These are phyloP conservation scores for Avicennia marina DNA, from an alignment of 257 asterid genomes.

Conservation along the genomic window DNA sequence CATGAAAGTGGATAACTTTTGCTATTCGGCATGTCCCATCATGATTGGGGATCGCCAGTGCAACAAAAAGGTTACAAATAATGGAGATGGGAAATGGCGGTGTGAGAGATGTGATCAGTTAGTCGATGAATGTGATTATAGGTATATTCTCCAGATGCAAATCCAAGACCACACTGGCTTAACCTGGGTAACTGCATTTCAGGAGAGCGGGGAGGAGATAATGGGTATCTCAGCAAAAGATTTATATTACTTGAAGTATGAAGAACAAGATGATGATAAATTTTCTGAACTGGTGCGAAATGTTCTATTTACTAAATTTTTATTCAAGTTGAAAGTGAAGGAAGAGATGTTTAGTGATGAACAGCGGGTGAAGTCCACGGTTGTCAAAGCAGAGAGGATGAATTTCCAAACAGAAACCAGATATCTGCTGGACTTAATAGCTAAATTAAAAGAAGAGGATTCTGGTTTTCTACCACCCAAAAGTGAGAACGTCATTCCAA, in stretches of 20 bases:
- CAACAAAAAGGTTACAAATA: slow-evolving; percentile 74
- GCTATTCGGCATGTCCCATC: slow-evolving; percentile 77
- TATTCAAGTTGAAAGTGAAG: slow-evolving; percentile 81
- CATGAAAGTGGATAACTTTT: slow-evolving; percentile 63
- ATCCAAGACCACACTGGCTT: slow-evolving; percentile 94
- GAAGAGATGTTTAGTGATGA: slow-evolving; percentile 81
- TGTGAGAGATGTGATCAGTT: slow-evolving; percentile 74
- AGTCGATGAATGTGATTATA: slow-evolving; percentile 74
- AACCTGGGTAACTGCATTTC: slow-evolving; percentile 88
- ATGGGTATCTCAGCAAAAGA: slow-evolving; percentile 84
- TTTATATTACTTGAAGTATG: slow-evolving; percentile 58
- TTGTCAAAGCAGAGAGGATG: slow-evolving; percentile 65
- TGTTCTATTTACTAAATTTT: slow-evolving; percentile 45
- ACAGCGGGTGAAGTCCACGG: slow-evolving; percentile 76
- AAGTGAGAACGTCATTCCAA: slow-evolving; percentile 26
- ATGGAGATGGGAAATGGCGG: slow-evolving; percentile 87
- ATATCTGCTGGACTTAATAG: slow-evolving; percentile 41
- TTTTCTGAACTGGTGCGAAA: slow-evolving; percentile 47
- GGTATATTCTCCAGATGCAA: slow-evolving; percentile 83
- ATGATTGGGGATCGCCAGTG: slow-evolving; percentile 80
- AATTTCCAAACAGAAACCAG: slow-evolving; percentile 48
- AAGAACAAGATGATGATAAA: slow-evolving; percentile 77
- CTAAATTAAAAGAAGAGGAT: slow-evolving; percentile 44
- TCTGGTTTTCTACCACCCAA: slow-evolving; percentile 32
- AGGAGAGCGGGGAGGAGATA: slow-evolving; percentile 80